Conservation (phyloP, 768 basidiomycete genomes). For the Russula virescens region DNA sequence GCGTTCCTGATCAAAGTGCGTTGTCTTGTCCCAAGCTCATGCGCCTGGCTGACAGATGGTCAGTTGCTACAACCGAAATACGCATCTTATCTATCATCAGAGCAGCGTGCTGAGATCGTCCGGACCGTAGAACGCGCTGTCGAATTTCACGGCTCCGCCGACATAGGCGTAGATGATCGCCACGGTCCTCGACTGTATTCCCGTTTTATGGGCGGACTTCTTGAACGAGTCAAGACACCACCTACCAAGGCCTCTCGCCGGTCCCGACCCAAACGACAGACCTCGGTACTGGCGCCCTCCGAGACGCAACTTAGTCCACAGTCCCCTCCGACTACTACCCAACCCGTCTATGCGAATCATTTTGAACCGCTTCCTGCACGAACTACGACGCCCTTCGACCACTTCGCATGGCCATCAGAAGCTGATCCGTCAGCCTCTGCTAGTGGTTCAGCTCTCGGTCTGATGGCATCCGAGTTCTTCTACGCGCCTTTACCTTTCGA, state of each 20-base stretch:
- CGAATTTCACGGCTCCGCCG: conserved; percentile 28
- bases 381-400: conserved; percentile 19
- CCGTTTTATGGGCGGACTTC: conserved; percentile 30
- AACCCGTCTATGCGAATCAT: background rate
- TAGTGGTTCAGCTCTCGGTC: conserved; percentile 8
- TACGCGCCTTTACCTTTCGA: conserved; percentile 22
- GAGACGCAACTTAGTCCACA: background rate
- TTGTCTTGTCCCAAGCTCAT: background rate
- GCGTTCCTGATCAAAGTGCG: conserved; percentile 31
- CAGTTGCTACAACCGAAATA: conserved; percentile 31
- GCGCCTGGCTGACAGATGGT: background rate
- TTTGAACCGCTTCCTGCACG: conserved; percentile 22
- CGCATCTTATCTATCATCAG: conserved; percentile 25
- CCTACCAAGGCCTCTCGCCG: background rate
- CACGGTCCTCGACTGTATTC: conserved; percentile 32
- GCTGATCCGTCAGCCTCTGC: background rate
- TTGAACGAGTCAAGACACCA: conserved; percentile 20
- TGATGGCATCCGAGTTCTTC: conserved; percentile 22
- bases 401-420: conserved; percentile 14
- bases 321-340: background rate
- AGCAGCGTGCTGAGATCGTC: conserved; percentile 27
- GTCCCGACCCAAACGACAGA: conserved; percentile 8
- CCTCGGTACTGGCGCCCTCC: background rate
- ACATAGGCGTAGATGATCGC: conserved; percentile 31
- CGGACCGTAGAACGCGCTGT: conserved; percentile 25